These are phyloP conservation scores for Populus hybrid DNA, from an alignment of 441 rosid species.

Conservation along the genomic window DNA sequence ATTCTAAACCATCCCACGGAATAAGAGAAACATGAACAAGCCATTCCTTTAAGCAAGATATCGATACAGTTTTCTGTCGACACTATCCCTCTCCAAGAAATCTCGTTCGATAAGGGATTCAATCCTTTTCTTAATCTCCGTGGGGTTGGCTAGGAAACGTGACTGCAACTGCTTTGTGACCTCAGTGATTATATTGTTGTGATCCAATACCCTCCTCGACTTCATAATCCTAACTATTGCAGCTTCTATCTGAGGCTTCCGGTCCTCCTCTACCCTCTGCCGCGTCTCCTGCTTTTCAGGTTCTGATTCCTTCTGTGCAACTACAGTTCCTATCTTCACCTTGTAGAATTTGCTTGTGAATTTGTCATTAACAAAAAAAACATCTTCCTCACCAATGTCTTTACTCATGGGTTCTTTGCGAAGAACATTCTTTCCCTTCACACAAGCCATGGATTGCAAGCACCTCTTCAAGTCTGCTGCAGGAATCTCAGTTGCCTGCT, in stretches of 20 bases:
- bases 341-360: slow-evolving; percentile 87
- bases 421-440: slow-evolving; percentile 83
- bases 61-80: slow-evolving; percentile 83
- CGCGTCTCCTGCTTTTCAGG: slow-evolving; percentile 97
- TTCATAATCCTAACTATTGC: slow-evolving; percentile 98
- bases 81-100: slow-evolving; percentile 89
- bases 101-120: slow-evolving; percentile 95
- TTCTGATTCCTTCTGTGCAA: slow-evolving; percentile 93
- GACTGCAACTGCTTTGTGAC: slow-evolving; percentile 93
- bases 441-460: slow-evolving; percentile 91
- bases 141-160: slow-evolving; percentile 88
- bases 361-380: slow-evolving; percentile 79
- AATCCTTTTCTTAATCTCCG: slow-evolving; percentile 90
- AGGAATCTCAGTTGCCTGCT: slow-evolving; percentile 87
- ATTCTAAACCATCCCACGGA: slow-evolving; percentile 28
- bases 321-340: slow-evolving; percentile 97
- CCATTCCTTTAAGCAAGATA: slow-evolving; percentile 69
- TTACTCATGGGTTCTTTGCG: slow-evolving; percentile 97
- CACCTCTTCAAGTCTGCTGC: slow-evolving; percentile 88
- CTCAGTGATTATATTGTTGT: slow-evolving; percentile 84
- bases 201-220: slow-evolving; percentile 88
- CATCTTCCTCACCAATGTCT: slow-evolving; percentile 87
- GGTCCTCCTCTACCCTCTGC: slow-evolving; percentile 95
- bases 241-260: slow-evolving; percentile 98
- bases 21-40: slow-evolving; percentile 19